Base-by-base conservation (phyloP, 805 yeast genomes). In the Yarrowia deformans region DNA sequence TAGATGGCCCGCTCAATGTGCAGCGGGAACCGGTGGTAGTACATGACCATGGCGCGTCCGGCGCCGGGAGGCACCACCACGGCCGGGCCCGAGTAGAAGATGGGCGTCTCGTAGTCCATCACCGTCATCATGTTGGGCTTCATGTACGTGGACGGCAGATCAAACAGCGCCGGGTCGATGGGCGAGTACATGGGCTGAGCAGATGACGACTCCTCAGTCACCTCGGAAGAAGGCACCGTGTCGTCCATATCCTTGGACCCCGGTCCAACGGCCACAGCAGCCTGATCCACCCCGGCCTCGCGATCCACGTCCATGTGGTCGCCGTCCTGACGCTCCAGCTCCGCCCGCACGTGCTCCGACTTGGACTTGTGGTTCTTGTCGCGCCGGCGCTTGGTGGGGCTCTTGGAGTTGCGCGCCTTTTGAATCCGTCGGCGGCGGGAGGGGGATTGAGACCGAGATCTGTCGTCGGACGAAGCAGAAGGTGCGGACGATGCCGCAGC, bases 1-100 rank as follows among this genome's bases (percentile, higher is more conserved):
- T 95, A 95, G 66, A 95, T 90, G 0, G 99, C 99, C 49, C 99
- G 84, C 78, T 95, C 99, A 54, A 95, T 97, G 78, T 94, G 97
- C 56, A 95, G 88, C 0, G 98, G 98, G 77, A 91, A 90, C 72
- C 99, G 82, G 74, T 79, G 80, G 72, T 77, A 73, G 78, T 77
- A 73, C 81, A 79, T 79, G 56, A 77, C 75, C 70, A 73, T 68
- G 43, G 79, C 73, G 8, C 69, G 50, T 14, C 69, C 61, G 1
- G 54, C 40, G 0, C 61, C 60, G 7, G 69, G 69, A 52, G 69
- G 61, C 19, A 66, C 69, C 32, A 32, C n/a, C 7, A 63, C 68
- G 4, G 68, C 68, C 5, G 68, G 68, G 23, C 68, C 68, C 19
- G 55, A 39, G 68, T 63, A 63, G 39, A 48, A 48, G 13, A 63